Conservation (phyloP, 163 green algal genomes). For the Smithsoniella earleae region DNA sequence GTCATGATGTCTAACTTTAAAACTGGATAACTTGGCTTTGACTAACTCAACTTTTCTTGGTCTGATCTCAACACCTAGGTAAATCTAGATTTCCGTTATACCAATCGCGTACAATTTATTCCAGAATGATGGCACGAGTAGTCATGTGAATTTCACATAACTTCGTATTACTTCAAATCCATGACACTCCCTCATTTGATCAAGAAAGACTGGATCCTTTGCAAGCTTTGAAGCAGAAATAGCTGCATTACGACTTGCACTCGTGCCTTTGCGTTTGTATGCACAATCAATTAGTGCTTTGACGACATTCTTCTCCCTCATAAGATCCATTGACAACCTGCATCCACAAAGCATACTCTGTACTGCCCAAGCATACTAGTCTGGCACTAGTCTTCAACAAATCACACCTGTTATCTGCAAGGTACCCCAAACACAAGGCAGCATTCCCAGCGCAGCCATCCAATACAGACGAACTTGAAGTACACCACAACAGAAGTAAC, state of each 20-base stretch:
- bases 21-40: too few species aligned
- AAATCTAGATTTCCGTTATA: too few species aligned
- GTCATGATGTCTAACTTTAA: too few species aligned
- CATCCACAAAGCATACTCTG: background rate
- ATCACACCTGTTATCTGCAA: slow-evolving; percentile 34
- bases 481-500: too few species aligned
- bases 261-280: slow-evolving; percentile 39
- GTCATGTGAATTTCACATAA: slow-evolving; percentile 38
- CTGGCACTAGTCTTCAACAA: background rate
- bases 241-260: slow-evolving; percentile 50
- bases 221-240: slow-evolving; percentile 56
- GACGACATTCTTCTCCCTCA: slow-evolving; percentile 1
- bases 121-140: background rate
- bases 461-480: too few species aligned
- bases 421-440: slow-evolving; percentile 41
- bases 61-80: too few species aligned
- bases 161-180: slow-evolving; percentile 66
- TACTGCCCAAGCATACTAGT: background rate
- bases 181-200: slow-evolving; percentile 49
- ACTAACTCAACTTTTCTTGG: too few species aligned
- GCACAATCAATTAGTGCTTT: slow-evolving; percentile 40
- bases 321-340: background rate
- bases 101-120: too few species aligned
- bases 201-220: slow-evolving; percentile 41
- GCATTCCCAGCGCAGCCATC: slow-evolving; percentile 44